A percentile compares a stretch with the other conserved stretches of the same genome.
phyloP scores from a whole-genome alignment of 164 flowering plant species.

The Saururus chinensis region DNA sequence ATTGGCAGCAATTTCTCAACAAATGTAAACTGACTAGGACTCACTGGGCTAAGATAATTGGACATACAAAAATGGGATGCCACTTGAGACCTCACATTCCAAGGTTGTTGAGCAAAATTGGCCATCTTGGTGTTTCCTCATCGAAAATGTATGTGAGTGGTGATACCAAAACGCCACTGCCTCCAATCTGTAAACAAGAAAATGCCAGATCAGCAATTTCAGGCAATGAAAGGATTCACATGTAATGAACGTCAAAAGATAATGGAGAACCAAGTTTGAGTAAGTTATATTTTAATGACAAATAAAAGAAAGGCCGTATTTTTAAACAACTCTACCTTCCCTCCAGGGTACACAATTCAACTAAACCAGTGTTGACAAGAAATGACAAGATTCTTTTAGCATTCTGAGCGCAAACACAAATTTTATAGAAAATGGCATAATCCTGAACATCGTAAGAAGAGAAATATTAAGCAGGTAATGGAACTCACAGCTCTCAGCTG shows the following conservation, averaged over 20 bases:
- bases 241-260: background rate
- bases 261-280: background rate
- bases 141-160: slow-evolving; percentile 94
- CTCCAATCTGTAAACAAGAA: slow-evolving; percentile 63
- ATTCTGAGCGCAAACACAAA: too few relatives aligned
- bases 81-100: slow-evolving; percentile 25
- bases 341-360: background rate
- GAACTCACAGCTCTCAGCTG: slow-evolving; percentile 77
- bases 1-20: too few relatives aligned
- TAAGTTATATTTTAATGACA: background rate
- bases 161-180: slow-evolving; percentile 86
- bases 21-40: too few relatives aligned
- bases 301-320: too few relatives aligned
- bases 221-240: background rate
- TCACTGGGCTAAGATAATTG: background rate
- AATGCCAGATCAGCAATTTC: background rate
- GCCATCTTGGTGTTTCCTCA: slow-evolving; percentile 93
- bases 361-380: background rate
- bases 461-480: too few relatives aligned
- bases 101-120: slow-evolving; percentile 46
- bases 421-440: too few relatives aligned
- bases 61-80: background rate
- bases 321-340: background rate
- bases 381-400: too few relatives aligned
- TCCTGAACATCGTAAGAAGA: background rate